Evolutionary conservation across 2,329 filamentous ascomycete genomes (phyloP).

Genomic region (Pseudogymnoascus pannorum): DNA sequence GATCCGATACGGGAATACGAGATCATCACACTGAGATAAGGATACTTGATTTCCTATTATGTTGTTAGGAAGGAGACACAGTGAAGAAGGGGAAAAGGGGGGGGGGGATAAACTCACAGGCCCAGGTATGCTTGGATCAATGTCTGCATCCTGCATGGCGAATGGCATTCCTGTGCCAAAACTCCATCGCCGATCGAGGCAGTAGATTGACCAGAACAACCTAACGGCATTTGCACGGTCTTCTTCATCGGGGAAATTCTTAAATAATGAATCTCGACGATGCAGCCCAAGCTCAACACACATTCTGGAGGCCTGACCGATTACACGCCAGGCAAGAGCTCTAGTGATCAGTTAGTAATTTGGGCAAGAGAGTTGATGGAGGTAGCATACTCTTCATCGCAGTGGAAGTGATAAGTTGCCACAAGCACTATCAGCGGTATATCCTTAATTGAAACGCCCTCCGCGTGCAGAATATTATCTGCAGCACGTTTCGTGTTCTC

Average conservation of each 20-base stretch:
- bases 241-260: conserved; percentile 57
- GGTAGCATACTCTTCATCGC: conserved; percentile 58
- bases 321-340: conserved; percentile 75
- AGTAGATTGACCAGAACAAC: conserved; percentile 81
- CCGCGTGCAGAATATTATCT: conserved; percentile 52
- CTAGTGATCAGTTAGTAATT: background rate
- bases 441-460: conserved; percentile 48
- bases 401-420: conserved; percentile 73
- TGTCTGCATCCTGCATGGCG: conserved; percentile 75
- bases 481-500: conserved; percentile 66
- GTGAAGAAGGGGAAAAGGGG: background rate
- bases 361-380: background rate
- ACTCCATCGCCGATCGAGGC: conserved; percentile 79
- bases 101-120: conserved; percentile 58
- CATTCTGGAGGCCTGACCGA: conserved; percentile 73
- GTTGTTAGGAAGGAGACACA: conserved; percentile 16
- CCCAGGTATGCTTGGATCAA: conserved; percentile 70
- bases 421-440: conserved; percentile 52
- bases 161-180: conserved; percentile 86
- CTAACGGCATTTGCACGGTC: conserved; percentile 62
- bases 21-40: conserved; percentile 79
- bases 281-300: conserved; percentile 81
- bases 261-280: conserved; percentile 63
- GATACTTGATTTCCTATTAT: conserved; percentile 29
- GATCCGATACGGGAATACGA: conserved; percentile 75